Conservation (phyloP, 495 filamentous ascomycete species). For the Neurospora hispaniola region DNA sequence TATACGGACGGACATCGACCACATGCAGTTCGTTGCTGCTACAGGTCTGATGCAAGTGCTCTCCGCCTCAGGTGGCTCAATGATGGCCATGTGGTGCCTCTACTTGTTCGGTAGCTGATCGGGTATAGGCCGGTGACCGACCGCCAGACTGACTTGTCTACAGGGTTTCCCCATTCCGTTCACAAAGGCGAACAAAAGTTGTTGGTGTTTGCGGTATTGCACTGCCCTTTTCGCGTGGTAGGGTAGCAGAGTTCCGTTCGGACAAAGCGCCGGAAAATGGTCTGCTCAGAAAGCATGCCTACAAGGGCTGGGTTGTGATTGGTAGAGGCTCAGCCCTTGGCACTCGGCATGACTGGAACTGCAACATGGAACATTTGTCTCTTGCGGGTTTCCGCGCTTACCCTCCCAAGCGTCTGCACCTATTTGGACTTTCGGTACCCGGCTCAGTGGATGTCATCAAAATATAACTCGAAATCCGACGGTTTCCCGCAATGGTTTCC, state of each 20-base stretch:
- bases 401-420: not conserved
- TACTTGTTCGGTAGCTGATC: not conserved
- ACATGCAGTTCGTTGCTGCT: not conserved
- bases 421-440: not conserved
- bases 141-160: not conserved
- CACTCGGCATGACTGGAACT: not conserved
- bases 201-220: not conserved
- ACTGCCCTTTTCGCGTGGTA: not conserved
- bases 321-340: not conserved
- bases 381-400: not conserved
- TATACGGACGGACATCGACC: not conserved
- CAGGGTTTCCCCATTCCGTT: not conserved
- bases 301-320: not conserved
- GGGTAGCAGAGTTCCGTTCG: not conserved
- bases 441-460: not conserved
- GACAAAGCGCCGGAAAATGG: not conserved
- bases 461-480: not conserved
- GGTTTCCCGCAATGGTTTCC: not conserved
- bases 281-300: not conserved
- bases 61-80: not conserved
- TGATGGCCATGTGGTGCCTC: not conserved
- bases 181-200: not conserved
- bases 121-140: not conserved
- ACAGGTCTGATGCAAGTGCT: not conserved
- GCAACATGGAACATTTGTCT: not conserved